Evolutionary conservation across 2,329 filamentous ascomycete species (phyloP), one percentile per base, ranked within the genome.

Genomic region (Diaporthe caulivora): DNA sequence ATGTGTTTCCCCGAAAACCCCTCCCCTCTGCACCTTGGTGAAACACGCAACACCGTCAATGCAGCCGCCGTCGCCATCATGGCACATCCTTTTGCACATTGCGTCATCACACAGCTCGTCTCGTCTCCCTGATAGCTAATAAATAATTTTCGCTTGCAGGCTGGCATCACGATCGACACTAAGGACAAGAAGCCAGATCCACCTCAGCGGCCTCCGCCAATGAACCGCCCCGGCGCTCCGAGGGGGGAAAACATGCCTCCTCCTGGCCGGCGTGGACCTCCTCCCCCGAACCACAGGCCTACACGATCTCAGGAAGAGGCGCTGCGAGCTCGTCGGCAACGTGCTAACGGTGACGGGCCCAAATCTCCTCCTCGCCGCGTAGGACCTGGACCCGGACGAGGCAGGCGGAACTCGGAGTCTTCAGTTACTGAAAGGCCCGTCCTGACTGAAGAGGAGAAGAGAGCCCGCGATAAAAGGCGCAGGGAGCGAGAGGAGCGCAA

Each of bases 351-450:
- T 80, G 79, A 81, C 78, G 78, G 83, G 78, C 73, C 82, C 77
- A 76, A 54, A 42, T 76, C 58, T 80, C 82, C 80, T 81, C 77
- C 78, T 81, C 78, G 78, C 79, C 77, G 77, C 75, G 77, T 37
- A 68, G 77, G 17, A 60, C 78, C 10, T 84, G 86, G 58, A 84
- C 87, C 72, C 89, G 92, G 26, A 87, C 89, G 24, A 53, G 62
- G 62, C 37, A 90, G 93, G 77, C 90, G 94, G 77, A 95, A 95
- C 81, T 96, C 94, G 3, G 94, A 96, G 73, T 94, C 93, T 0
- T 96, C 94, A 0, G 85, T 94, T 37, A 83, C 86, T 69, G 83
- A 91, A 78, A 91, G 88, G 80, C 87, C 88, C 17, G 62, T 40
- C 7, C 83, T 92, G 72, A 89, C 89, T 55, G 88, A 92, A 31